These are phyloP conservation scores for Globisporangium spiculum DNA, from an alignment of 352 stramenopile genomes.

Conservation along the genomic window DNA sequence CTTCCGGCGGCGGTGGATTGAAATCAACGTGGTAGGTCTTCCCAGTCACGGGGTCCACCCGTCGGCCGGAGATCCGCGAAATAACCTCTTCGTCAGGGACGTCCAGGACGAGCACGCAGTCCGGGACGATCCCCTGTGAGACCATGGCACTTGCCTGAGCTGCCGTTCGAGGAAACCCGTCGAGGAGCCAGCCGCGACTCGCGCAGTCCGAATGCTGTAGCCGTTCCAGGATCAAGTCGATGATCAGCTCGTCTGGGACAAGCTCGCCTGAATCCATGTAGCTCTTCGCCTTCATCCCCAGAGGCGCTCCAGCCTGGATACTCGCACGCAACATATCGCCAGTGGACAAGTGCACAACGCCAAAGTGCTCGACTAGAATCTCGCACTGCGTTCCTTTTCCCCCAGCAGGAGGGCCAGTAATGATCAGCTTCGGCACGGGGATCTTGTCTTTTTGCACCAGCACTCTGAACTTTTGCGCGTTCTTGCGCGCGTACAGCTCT, in stretches of 20 bases:
- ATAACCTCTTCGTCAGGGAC: conserved; percentile 94
- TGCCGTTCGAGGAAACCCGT: conserved; percentile 90
- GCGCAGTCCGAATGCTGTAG: conserved; percentile 79
- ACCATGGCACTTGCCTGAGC: conserved; percentile 81
- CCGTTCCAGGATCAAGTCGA: conserved; percentile 57
- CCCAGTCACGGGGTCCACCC: conserved; percentile 91
- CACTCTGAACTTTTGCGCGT: conserved; percentile 34
- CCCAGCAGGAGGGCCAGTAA: conserved; percentile 87
- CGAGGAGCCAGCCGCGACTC: conserved; percentile 85
- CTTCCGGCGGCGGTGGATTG: conserved; percentile 83
- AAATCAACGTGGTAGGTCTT: conserved; percentile 97
- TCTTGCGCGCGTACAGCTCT: conserved; percentile 35
- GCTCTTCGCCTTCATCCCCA: conserved; percentile 33
- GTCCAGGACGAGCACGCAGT: conserved; percentile 92
- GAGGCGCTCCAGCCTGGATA: conserved; percentile 50
- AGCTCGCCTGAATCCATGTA: conserved; percentile 48
- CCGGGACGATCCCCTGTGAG: conserved; percentile 60
- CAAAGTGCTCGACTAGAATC: conserved; percentile 80
- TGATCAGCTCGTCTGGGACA: conserved; percentile 46
- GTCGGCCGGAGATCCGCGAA: conserved; percentile 93
- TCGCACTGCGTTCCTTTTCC: conserved; percentile 96
- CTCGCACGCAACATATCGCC: conserved; percentile 90
- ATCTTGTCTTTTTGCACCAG: conserved; percentile 26
- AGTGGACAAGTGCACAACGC: conserved; percentile 91
- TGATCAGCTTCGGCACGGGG: conserved; percentile 61